phyloP scores from a whole-genome alignment of 202 grass and related monocot genomes.

The Carex sylvatica region DNA sequence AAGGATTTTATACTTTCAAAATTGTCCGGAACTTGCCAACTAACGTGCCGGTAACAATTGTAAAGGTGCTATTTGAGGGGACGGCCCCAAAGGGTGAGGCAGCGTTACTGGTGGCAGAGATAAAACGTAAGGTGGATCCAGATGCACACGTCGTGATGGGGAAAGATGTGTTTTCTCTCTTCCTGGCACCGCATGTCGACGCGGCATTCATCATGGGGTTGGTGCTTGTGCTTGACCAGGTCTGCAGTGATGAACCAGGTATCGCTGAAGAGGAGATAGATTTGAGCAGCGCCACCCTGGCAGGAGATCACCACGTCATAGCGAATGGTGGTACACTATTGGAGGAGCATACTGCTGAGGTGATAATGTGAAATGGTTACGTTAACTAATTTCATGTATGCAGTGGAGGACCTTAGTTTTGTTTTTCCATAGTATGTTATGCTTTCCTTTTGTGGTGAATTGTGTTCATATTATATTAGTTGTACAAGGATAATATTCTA shows the following conservation, averaged over 20 bases:
- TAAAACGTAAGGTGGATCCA: constrained; percentile 75
- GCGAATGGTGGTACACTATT: not conserved
- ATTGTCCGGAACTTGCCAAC: not conserved
- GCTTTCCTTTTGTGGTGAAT: not conserved
- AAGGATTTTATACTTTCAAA: not conserved
- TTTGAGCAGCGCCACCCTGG: not conserved
- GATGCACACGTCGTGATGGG: constrained; percentile 55
- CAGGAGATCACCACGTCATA: not conserved
- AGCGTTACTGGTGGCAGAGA: constrained; percentile 57
- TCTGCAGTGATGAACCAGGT: constrained; percentile 40
- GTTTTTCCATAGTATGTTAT: not conserved
- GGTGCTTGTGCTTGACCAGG: constrained; percentile 79
- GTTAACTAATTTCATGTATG: constrained; percentile 2
- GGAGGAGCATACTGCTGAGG: constrained; percentile 4
- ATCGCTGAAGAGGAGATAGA: constrained; percentile 1
- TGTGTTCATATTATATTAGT: constrained; percentile 16
- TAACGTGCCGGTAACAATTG: not conserved
- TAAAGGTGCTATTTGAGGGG: constrained; percentile 23
- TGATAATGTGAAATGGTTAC: not conserved
- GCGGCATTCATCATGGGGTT: constrained; percentile 79
- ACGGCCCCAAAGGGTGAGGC: constrained; percentile 20
- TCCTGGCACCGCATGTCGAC: constrained; percentile 53
- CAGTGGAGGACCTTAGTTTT: not conserved
- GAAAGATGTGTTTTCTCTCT: constrained; percentile 76
- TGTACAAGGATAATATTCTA: not conserved